These are phyloP conservation scores for Noccaea bulbosa DNA, from an alignment of 345 rosid species.

Conservation along the genomic window DNA sequence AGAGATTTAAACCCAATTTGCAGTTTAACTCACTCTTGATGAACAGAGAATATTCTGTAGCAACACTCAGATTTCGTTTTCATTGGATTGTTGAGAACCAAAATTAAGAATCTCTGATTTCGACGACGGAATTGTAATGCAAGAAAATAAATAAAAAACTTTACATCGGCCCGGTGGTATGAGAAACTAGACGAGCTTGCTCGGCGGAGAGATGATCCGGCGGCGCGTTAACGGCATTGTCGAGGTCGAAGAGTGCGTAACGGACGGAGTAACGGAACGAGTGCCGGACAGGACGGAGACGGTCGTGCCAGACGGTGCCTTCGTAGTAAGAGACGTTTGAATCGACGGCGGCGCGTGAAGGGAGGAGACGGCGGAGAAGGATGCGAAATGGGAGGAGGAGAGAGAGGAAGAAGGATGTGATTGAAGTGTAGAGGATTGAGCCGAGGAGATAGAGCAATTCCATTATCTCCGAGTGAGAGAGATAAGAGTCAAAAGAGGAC, in stretches of 20 bases:
- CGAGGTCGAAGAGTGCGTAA: conserved; percentile 80
- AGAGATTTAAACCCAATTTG: neutral
- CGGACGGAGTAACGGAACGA: conserved; percentile 73
- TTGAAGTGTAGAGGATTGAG: conserved; percentile 51
- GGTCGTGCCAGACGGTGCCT: conserved; percentile 90
- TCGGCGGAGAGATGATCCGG: conserved; percentile 72
- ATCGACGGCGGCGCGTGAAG: conserved; percentile 31
- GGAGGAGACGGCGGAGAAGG: conserved; percentile 39
- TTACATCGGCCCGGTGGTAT: conserved; percentile 75
- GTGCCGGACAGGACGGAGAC: conserved; percentile 78
- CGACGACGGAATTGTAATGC: neutral
- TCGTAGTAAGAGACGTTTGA: conserved; percentile 52
- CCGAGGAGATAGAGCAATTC: conserved; percentile 54
- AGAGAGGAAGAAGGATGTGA: conserved; percentile 50
- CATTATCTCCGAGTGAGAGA: conserved; percentile 37
- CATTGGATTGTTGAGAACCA: too few species aligned
- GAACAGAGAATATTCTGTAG: neutral
- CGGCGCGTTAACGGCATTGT: conserved; percentile 46
- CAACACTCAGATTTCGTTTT: neutral
- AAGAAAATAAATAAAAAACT: neutral
- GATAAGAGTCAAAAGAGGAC: neutral
- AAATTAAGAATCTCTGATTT: neutral
- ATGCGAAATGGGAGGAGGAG: conserved; percentile 51
- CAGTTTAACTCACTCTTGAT: neutral
- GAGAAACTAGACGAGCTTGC: conserved; percentile 63